A percentile compares a stretch with the other conserved stretches of the same genome.
phyloP scores from a whole-genome alignment of 768 basidiomycete genomes.

The Boletus rubescentipes region DNA sequence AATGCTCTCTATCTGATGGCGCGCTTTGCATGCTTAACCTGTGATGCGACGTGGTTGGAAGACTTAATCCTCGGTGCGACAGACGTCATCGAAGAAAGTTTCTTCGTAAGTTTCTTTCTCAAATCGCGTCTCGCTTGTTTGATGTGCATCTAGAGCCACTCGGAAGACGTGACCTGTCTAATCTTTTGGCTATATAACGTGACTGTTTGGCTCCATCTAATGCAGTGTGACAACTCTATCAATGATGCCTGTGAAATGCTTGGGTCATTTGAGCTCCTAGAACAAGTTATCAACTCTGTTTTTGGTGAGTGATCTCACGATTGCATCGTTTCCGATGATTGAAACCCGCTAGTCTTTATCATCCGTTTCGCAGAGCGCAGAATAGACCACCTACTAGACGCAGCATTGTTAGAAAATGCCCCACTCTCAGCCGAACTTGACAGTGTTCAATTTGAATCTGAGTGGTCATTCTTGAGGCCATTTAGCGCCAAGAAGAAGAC shows the following conservation, averaged over 20 bases:
- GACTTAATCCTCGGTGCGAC: constrained; percentile 90
- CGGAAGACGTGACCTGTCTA: constrained; percentile 82
- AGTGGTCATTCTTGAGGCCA: constrained; percentile 88
- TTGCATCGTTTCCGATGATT: constrained; percentile 1
- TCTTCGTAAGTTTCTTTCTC: constrained; percentile 67
- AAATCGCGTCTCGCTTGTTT: constrained; percentile 7
- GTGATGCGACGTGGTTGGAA: constrained; percentile 89
- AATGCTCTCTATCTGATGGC: constrained; percentile 89
- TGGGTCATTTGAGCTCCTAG: constrained; percentile 81
- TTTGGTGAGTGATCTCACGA: constrained; percentile 58
- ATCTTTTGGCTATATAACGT: constrained; percentile 96
- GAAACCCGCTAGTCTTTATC: constrained; percentile 70
- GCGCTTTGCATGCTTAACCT: constrained; percentile 89
- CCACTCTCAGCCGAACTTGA: constrained; percentile 78
- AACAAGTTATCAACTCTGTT: constrained; percentile 92
- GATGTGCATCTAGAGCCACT: constrained; percentile 54
- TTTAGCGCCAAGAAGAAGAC: constrained; percentile 63
- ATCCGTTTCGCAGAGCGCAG: constrained; percentile 88
- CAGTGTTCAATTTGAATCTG: constrained; percentile 89
- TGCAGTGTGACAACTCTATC: constrained; percentile 81
- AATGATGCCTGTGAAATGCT: constrained; percentile 79
- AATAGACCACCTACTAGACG: constrained; percentile 85
- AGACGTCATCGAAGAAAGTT: constrained; percentile 87
- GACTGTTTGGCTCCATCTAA: constrained; percentile 85
- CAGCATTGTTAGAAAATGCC: constrained; percentile 78